These are phyloP conservation scores for Melanomma pulvis-pyrius DNA, from an alignment of 495 filamentous ascomycete species.

Conservation along the genomic window DNA sequence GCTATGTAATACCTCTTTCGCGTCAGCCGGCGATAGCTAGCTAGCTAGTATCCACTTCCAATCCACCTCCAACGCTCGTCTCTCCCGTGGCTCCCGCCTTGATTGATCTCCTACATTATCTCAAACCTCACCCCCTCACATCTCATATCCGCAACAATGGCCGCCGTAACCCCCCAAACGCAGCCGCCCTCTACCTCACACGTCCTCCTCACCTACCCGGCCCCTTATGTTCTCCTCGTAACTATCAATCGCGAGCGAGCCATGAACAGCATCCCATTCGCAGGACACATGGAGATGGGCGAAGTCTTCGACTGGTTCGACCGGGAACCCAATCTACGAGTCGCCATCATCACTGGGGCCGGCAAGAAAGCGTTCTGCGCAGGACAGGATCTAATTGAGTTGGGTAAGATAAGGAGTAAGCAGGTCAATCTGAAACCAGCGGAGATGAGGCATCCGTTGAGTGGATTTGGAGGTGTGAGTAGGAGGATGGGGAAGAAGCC, in stretches of 20 bases:
- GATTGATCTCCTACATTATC: not conserved
- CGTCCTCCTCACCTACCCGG: constrained; percentile 39
- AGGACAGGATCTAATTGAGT: constrained; percentile 56
- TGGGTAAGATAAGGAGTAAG: constrained; percentile 28
- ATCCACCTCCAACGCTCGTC: no score
- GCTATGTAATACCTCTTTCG: not conserved
- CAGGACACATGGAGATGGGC: constrained; percentile 57
- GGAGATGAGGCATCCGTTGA: constrained; percentile 35
- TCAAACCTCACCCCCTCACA: no score
- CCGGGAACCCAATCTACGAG: constrained; percentile 55
- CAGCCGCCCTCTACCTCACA: constrained; percentile 31
- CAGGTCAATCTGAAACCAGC: constrained; percentile 22
- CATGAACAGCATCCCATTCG: constrained; percentile 45
- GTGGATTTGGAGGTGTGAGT: constrained; percentile 40
- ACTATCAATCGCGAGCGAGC: constrained; percentile 40
- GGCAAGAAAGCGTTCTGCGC: constrained; percentile 61
- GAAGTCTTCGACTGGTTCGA: constrained; percentile 61
- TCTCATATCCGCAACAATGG: constrained; percentile 4
- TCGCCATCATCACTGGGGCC: constrained; percentile 59
- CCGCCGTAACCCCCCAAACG: constrained; percentile 19
- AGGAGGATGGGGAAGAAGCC: constrained; percentile 41
- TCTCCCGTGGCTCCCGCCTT: not conserved
- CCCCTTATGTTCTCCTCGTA: constrained; percentile 40
- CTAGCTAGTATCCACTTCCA: not conserved
- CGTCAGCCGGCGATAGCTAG: not conserved